These are phyloP conservation scores for Kwoniella dendrophila DNA, from an alignment of 768 basidiomycete species.

Conservation along the genomic window DNA sequence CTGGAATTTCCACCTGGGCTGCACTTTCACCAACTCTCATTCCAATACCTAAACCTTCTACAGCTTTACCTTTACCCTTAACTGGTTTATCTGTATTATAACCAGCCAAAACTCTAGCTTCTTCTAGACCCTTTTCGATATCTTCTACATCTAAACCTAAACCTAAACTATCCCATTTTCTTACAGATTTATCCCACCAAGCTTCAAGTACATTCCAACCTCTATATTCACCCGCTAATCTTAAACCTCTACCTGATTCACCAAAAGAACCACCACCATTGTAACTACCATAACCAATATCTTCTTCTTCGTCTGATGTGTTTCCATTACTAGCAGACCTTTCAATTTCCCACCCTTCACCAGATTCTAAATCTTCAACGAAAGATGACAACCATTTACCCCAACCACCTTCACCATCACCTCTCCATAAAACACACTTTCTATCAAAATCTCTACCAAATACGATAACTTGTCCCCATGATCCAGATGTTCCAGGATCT, in stretches of 20 bases:
- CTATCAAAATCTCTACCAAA: constrained; percentile 99
- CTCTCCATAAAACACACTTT: constrained; percentile 91
- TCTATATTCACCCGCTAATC: constrained; percentile 79
- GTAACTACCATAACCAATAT: constrained; percentile 54
- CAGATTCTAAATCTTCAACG: constrained; percentile 86
- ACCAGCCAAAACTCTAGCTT: constrained; percentile 45
- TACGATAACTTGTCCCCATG: constrained; percentile 89
- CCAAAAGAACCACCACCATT: constrained; percentile 64
- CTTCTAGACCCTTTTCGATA: constrained; percentile 43
- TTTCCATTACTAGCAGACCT: constrained; percentile 24
- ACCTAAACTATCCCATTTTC: constrained; percentile 82
- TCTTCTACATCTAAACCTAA: constrained; percentile 63
- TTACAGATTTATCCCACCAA: constrained; percentile 84
- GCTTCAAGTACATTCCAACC: constrained; percentile 94
- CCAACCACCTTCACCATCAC: constrained; percentile 90
- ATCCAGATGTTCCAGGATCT: constrained; percentile 67
- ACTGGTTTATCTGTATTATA: constrained; percentile 19
- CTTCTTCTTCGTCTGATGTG: constrained; percentile 55
- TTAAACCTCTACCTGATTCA: constrained; percentile 69
- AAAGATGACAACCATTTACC: constrained; percentile 89
- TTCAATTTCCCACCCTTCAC: constrained; percentile 84
- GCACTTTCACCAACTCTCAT: constrained; percentile 44
- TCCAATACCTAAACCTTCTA: constrained; percentile 42
- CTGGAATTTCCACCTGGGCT: constrained; percentile 53
- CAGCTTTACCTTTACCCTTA: constrained; percentile 30